Evolutionary conservation across 257 asterid genomes (phyloP).

Genomic region (Solanum neorickii): DNA sequence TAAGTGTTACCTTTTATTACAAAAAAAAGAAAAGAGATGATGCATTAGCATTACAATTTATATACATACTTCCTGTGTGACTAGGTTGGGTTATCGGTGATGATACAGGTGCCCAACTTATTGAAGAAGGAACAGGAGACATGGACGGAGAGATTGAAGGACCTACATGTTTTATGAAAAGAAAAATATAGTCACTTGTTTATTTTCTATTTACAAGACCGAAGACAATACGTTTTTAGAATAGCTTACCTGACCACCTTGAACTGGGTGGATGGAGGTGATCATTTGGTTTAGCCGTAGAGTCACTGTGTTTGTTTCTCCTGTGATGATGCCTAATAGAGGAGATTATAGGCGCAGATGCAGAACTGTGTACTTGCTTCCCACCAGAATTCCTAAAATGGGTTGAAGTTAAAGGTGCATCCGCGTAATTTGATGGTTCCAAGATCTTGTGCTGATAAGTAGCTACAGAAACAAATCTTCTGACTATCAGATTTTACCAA

Average conservation of each 20-base stretch:
- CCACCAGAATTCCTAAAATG: slow-evolving; percentile 14
- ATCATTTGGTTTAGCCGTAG: slow-evolving; percentile 27
- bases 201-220: not conserved
- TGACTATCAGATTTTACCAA: not conserved
- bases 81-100: slow-evolving; percentile 33
- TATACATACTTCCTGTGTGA: slow-evolving; percentile 23
- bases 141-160: slow-evolving; percentile 27
- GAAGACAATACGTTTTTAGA: not conserved
- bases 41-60: not conserved
- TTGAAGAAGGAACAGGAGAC: slow-evolving; percentile 24
- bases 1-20: not conserved
- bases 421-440: slow-evolving; percentile 12
- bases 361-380: slow-evolving; percentile 15
- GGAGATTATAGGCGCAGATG: slow-evolving; percentile 16
- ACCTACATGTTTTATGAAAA: slow-evolving; percentile 15
- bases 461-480: slow-evolving; percentile 16
- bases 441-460: slow-evolving; percentile 9
- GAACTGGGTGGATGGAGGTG: slow-evolving; percentile 10
- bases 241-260: slow-evolving; percentile 31
- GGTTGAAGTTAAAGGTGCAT: slow-evolving; percentile 9
- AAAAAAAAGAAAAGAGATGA: not conserved
- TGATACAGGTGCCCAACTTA: slow-evolving; percentile 22
- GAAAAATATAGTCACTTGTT: not conserved
- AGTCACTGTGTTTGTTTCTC: slow-evolving; percentile 19
- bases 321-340: slow-evolving; percentile 20